Conservation (phyloP, 2,329 filamentous ascomycete species). For the Diplodia mutila region DNA sequence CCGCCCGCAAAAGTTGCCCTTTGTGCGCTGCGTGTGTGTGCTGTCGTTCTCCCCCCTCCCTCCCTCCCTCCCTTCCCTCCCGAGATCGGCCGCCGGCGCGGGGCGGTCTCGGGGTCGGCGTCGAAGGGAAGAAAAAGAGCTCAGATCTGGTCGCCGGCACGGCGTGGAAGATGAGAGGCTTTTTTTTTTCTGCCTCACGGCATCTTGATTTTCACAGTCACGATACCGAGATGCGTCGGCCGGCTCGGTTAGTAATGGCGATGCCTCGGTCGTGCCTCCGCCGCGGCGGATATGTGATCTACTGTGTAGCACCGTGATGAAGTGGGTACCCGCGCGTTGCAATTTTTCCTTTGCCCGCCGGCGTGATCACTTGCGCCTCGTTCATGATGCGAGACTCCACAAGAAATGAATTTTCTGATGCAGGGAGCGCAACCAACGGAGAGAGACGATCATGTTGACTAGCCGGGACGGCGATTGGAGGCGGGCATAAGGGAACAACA, state of each 20-base stretch:
- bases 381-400: background rate
- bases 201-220: background rate
- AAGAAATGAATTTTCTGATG: background rate
- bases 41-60: no score
- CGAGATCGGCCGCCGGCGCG: slow-evolving; percentile 1
- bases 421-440: background rate
- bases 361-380: slow-evolving; percentile 1
- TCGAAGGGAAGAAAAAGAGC: background rate
- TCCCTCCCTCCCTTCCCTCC: background rate
- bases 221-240: background rate
- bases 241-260: background rate
- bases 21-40: no score
- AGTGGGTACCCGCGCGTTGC: background rate
- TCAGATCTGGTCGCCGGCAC: no score
- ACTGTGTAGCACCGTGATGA: background rate
- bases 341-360: background rate
- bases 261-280: slow-evolving; percentile 3
- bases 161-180: background rate
- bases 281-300: background rate
- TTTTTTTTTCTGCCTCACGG: background rate
- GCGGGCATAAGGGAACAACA: background rate
- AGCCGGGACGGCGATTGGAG: background rate
- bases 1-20: background rate
- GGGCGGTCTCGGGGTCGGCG: background rate
- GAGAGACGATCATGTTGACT: background rate